Evolutionary conservation across 1,284 basidiomycete genomes (phyloP).

Genomic region (Cryptococcus depauperatus): DNA sequence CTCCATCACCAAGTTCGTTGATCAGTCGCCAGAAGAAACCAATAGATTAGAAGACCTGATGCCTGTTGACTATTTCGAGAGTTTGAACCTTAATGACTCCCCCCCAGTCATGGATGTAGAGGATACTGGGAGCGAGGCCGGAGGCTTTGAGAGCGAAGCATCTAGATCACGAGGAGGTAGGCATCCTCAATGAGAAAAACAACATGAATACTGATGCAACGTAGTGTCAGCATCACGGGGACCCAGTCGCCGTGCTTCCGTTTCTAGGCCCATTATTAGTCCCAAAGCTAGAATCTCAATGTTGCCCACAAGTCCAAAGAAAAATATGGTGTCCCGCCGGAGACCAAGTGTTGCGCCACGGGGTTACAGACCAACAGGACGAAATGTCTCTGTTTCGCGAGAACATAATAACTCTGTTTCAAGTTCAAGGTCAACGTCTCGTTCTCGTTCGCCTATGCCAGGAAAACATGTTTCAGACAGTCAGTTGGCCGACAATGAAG

Average conservation of each 20-base stretch:
- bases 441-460: conserved; percentile 90
- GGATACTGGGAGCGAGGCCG: conserved; percentile 34
- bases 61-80: conserved; percentile 39
- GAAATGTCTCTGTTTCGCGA: conserved; percentile 66
- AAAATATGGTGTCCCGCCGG: conserved; percentile 18
- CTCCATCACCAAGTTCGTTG: conserved; percentile 88
- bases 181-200: conserved; percentile 1
- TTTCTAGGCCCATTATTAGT: conserved; percentile 29
- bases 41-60: conserved; percentile 17
- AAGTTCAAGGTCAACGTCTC: conserved; percentile 90
- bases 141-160: conserved; percentile 13
- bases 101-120: conserved; percentile 28
- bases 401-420: conserved; percentile 57
- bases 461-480: conserved; percentile 50
- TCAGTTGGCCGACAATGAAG: conserved; percentile 39
- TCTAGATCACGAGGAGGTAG: conserved; percentile 18
- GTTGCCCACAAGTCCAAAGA: conserved; percentile 32
- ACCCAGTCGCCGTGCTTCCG: conserved; percentile 33
- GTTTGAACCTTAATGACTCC: conserved; percentile 28
- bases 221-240: conserved; percentile 22
- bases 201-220: neutral
- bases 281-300: conserved; percentile 24
- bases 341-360: conserved; percentile 34
- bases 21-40: conserved; percentile 54
- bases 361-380: conserved; percentile 48